phyloP scores from a whole-genome alignment of 371 early-diverging fungal genomes.

The Syncephalastrum contaminatum region DNA sequence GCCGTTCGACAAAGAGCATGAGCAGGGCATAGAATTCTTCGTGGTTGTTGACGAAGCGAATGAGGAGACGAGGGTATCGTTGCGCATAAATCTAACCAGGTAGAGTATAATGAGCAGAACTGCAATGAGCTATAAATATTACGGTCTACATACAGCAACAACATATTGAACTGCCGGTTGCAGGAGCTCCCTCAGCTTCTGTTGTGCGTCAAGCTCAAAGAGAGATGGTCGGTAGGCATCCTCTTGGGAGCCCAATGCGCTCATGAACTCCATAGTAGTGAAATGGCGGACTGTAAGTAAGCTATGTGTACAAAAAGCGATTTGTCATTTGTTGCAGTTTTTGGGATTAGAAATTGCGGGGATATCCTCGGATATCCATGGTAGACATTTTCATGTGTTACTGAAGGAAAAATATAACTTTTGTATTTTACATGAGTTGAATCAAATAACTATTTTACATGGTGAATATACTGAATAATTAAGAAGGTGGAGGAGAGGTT shows the following conservation, averaged over 20 bases:
- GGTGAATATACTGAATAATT: no score
- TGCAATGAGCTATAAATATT: no score
- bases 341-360: no score
- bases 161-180: conserved; percentile 86
- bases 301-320: conserved; percentile 5
- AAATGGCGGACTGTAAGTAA: background rate
- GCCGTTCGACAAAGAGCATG: conserved; percentile 78
- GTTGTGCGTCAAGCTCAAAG: conserved; percentile 88
- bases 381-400: no score
- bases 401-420: no score
- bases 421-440: no score
- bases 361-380: no score
- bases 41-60: conserved; percentile 74
- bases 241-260: conserved; percentile 70
- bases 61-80: conserved; percentile 81
- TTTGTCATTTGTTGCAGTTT: no score
- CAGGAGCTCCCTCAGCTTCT: conserved; percentile 76
- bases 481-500: no score
- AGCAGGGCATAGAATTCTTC: conserved; percentile 78
- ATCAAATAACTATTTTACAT: no score
- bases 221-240: conserved; percentile 80
- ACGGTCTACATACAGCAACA: conserved; percentile 67
- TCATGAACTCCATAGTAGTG: conserved; percentile 81
- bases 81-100: conserved; percentile 76
- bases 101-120: background rate